These are phyloP conservation scores for Cladosporium velox DNA, from an alignment of 2,329 filamentous ascomycete species.

Conservation along the genomic window DNA sequence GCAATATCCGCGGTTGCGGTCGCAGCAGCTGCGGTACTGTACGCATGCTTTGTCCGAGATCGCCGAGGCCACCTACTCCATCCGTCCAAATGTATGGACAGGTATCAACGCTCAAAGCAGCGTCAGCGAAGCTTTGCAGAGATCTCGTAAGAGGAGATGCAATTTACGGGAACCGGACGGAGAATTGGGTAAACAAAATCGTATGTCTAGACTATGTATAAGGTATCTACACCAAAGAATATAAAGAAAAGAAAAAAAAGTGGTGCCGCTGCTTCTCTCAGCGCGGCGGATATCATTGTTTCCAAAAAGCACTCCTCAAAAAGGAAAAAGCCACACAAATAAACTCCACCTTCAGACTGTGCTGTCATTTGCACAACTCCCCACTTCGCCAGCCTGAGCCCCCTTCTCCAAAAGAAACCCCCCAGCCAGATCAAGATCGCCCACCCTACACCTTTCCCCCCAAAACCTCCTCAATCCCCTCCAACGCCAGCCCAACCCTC, in stretches of 20 bases:
- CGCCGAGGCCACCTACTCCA: constrained; percentile 64
- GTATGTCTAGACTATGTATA: neutral
- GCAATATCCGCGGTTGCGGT: constrained; percentile 60
- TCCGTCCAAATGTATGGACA: constrained; percentile 32
- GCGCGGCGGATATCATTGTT: constrained; percentile 15
- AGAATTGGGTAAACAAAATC: neutral
- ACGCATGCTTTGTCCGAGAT: constrained; percentile 58
- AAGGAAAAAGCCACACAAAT: neutral
- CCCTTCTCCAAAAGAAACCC: neutral
- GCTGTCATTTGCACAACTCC: neutral
- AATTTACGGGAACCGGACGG: neutral
- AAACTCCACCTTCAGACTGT: neutral
- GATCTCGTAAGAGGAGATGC: neutral
- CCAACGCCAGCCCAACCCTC: constrained; percentile 27
- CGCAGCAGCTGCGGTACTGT: constrained; percentile 51
- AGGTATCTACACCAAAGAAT: neutral
- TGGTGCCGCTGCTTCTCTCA: constrained; percentile 1
- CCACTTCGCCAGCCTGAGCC: neutral
- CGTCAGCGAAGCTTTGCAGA: neutral
- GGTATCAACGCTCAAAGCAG: neutral
- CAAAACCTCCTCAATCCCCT: constrained; percentile 38
- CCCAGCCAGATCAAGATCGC: neutral
- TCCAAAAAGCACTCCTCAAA: neutral
- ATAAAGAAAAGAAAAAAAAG: neutral
- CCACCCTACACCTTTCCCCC: constrained; percentile 27